Evolutionary conservation across 495 filamentous ascomycete species (phyloP).

Genomic region (Amphirosellinia nigrospora): DNA sequence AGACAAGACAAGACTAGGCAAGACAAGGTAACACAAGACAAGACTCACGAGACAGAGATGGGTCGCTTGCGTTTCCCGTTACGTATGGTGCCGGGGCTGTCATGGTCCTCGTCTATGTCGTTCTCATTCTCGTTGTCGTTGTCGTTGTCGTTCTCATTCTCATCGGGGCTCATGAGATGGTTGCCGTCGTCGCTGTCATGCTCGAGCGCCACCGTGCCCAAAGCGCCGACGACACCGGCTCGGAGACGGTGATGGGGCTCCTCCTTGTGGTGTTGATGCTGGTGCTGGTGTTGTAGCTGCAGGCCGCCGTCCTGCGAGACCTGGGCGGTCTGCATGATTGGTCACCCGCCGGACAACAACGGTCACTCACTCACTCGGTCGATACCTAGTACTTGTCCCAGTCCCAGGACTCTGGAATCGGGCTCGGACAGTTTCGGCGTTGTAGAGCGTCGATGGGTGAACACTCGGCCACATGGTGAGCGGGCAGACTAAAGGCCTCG

Average conservation of each 20-base stretch:
- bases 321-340: constrained; percentile 32
- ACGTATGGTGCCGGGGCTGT: constrained; percentile 43
- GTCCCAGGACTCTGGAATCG: not conserved
- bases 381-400: no score
- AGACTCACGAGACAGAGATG: constrained; percentile 63
- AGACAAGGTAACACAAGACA: constrained; percentile 34
- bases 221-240: constrained; percentile 24
- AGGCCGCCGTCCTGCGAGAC: constrained; percentile 29
- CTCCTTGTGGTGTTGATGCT: constrained; percentile 2
- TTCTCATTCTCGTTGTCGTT: constrained; percentile 40
- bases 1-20: not conserved
- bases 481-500: constrained; percentile 16
- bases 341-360: not conserved
- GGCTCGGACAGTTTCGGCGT: constrained; percentile 13
- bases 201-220: constrained; percentile 29
- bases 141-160: constrained; percentile 38
- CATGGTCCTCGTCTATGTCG: constrained; percentile 48
- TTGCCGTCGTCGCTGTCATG: constrained; percentile 43
- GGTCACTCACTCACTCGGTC: not conserved
- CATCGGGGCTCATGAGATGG: constrained; percentile 39
- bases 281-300: constrained; percentile 27
- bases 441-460: not conserved
- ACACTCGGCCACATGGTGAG: constrained; percentile 24
- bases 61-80: constrained; percentile 60
- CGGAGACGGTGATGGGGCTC: not conserved